Percentiles rank a stretch among this genome's conserved stretches.
Conservation (phyloP, 2,329 filamentous ascomycete genomes). For the Alternaria postmessia region DNA sequence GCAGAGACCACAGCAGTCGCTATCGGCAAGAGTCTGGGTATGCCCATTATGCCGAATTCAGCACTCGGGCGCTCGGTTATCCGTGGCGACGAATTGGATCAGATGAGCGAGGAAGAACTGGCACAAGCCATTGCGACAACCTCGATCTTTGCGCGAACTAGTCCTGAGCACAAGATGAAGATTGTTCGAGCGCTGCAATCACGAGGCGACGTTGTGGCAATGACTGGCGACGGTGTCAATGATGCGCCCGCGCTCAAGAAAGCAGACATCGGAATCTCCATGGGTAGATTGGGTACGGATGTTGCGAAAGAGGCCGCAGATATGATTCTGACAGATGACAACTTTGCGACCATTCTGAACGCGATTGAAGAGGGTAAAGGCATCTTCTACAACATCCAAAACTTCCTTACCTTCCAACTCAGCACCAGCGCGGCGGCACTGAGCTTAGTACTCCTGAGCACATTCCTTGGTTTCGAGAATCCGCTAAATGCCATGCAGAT, state of each 20-base stretch:
- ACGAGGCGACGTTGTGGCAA: slow-evolving; percentile 94
- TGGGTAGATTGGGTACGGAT: slow-evolving; percentile 94
- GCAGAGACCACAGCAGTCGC: slow-evolving; percentile 93
- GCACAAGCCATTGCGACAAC: slow-evolving; percentile 85
- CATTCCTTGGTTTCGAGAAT: slow-evolving; percentile 90
- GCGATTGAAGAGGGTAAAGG: slow-evolving; percentile 99
- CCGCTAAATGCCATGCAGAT: slow-evolving; percentile 99
- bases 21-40: slow-evolving; percentile 93
- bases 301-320: slow-evolving; percentile 96
- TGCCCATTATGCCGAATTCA: slow-evolving; percentile 75
- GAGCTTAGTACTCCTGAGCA: slow-evolving; percentile 90
- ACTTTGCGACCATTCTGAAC: slow-evolving; percentile 89
- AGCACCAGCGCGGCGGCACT: slow-evolving; percentile 95
- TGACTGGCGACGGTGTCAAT: slow-evolving; percentile 98
- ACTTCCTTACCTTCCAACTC: slow-evolving; percentile 97
- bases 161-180: slow-evolving; percentile 97
- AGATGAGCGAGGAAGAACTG: slow-evolving; percentile 85
- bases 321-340: slow-evolving; percentile 90
- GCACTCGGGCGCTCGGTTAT: slow-evolving; percentile 74
- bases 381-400: slow-evolving; percentile 99
- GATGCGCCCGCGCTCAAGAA: slow-evolving; percentile 96
- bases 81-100: slow-evolving; percentile 89
- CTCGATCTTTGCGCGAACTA: slow-evolving; percentile 94
- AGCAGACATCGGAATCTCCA: slow-evolving; percentile 96
- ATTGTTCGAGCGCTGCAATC: slow-evolving; percentile 91